phyloP scores from a whole-genome alignment of 2,329 filamentous ascomycete species.

The Diaporthe amygdali region DNA sequence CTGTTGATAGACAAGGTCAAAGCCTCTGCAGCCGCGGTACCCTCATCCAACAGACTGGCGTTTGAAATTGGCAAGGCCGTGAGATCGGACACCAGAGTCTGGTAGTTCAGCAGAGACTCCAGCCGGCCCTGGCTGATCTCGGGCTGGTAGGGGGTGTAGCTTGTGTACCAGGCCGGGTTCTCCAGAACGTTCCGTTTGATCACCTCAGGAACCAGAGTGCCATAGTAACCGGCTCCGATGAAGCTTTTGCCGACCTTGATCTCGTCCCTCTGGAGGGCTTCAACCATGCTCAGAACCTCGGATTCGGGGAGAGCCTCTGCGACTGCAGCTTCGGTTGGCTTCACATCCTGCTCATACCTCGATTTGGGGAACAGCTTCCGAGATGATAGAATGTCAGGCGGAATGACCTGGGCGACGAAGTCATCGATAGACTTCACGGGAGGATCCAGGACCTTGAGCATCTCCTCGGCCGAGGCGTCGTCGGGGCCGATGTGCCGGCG shows the following conservation, averaged over 20 bases:
- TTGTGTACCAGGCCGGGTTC: slow-evolving; percentile 96
- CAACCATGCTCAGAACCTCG: slow-evolving; percentile 54
- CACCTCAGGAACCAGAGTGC: slow-evolving; percentile 83
- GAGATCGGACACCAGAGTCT: slow-evolving; percentile 89
- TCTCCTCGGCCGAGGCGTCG: slow-evolving; percentile 69
- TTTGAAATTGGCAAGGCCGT: slow-evolving; percentile 89
- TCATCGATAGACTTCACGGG: slow-evolving; percentile 76
- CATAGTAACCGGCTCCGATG: slow-evolving; percentile 88
- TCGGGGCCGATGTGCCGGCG: slow-evolving; percentile 88
- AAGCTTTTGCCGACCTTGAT: slow-evolving; percentile 64
- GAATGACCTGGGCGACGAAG: slow-evolving; percentile 85
- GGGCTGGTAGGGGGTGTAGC: slow-evolving; percentile 95
- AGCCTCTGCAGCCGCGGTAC: slow-evolving; percentile 90
- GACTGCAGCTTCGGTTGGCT: slow-evolving; percentile 39
- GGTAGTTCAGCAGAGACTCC: slow-evolving; percentile 93
- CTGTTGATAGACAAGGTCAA: slow-evolving; percentile 91
- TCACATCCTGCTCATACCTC: slow-evolving; percentile 41
- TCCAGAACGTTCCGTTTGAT: slow-evolving; percentile 93
- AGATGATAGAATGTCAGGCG: slow-evolving; percentile 75
- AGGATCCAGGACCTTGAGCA: slow-evolving; percentile 81
- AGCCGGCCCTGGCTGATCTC: slow-evolving; percentile 96
- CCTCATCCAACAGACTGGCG: slow-evolving; percentile 88
- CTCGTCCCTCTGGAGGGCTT: slow-evolving; percentile 36
- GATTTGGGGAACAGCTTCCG: slow-evolving; percentile 64
- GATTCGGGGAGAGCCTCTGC: slow-evolving; percentile 62